Percentiles rank a stretch among this genome's conserved stretches.
Evolutionary conservation across 768 basidiomycete genomes (phyloP).

Genomic region (Hypholoma fasciculare): DNA sequence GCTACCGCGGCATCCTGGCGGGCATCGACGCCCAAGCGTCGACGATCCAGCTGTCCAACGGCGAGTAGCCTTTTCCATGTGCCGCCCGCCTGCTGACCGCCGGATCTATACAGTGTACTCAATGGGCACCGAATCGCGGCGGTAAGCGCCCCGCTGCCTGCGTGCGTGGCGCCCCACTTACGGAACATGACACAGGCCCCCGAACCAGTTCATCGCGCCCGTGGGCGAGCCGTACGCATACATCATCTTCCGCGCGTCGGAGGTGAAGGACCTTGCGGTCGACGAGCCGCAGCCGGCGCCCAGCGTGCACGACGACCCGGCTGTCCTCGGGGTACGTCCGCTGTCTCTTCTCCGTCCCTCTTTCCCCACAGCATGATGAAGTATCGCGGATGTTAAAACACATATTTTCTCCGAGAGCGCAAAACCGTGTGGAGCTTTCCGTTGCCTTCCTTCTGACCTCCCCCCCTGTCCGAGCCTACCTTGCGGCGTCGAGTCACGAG

Average conservation of each 20-base stretch:
- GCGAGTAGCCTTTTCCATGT: conserved; percentile 33
- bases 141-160: conserved; percentile 46
- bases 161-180: neutral
- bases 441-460: conserved; percentile 62
- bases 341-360: conserved; percentile 7
- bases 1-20: conserved; percentile 85
- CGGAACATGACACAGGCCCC: conserved; percentile 45
- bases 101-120: conserved; percentile 59
- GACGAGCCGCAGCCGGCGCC: conserved; percentile 65
- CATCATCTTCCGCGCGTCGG: conserved; percentile 89
- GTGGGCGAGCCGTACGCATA: conserved; percentile 84
- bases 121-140: conserved; percentile 85
- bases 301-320: conserved; percentile 82
- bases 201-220: conserved; percentile 79
- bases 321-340: conserved; percentile 67
- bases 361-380: conserved; percentile 21
- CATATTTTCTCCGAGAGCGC: conserved; percentile 26
- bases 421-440: conserved; percentile 55
- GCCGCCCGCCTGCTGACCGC: conserved; percentile 1
- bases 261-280: conserved; percentile 87
- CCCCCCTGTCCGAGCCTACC: conserved; percentile 2
- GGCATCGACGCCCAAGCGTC: conserved; percentile 85
- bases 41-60: conserved; percentile 87
- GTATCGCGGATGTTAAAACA: conserved; percentile 31
- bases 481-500: neutral